Evolutionary conservation across 2,329 filamentous ascomycete genomes (phyloP).

Genomic region (Hymenoscyphus repandus): DNA sequence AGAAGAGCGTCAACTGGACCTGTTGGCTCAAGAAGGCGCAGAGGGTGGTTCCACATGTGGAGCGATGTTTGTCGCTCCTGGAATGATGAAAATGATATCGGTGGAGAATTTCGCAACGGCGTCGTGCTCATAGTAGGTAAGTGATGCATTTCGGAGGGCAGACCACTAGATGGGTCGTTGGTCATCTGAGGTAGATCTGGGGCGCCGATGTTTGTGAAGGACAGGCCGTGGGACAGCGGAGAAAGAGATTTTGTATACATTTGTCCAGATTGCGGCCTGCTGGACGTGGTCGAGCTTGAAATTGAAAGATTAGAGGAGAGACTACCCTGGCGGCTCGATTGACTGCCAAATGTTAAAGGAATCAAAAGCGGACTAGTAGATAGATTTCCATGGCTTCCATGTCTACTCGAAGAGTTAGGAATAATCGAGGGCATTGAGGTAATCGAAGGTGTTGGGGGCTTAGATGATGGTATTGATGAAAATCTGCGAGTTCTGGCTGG

Average conservation of each 20-base stretch:
- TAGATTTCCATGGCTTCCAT: neutral
- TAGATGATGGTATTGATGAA: slow-evolving; percentile 1
- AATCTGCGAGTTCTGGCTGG: slow-evolving; percentile 2
- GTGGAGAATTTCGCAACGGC: neutral
- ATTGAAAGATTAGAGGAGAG: neutral
- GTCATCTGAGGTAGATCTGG: too few relatives aligned
- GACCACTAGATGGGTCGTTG: too few relatives aligned
- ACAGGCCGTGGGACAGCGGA: too few relatives aligned
- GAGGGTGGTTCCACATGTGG: slow-evolving; percentile 31
- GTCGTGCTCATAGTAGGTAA: too few relatives aligned
- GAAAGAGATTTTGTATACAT: too few relatives aligned
- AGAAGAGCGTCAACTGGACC: slow-evolving; percentile 34
- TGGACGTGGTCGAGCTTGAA: too few relatives aligned
- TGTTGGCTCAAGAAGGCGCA: slow-evolving; percentile 29
- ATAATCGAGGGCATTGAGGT: neutral
- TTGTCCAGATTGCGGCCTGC: too few relatives aligned
- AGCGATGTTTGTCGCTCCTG: slow-evolving; percentile 11
- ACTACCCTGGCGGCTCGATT: neutral
- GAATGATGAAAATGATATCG: slow-evolving; percentile 19
- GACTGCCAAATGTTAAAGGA: neutral
- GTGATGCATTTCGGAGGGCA: too few relatives aligned
- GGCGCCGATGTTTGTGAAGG: too few relatives aligned
- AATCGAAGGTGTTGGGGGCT: neutral
- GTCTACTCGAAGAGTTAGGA: neutral
- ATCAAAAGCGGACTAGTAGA: neutral